Evolutionary conservation across 2,329 filamentous ascomycete genomes (phyloP), one percentile per base, ranked within the genome.

Genomic region (Knufia fluminis): DNA sequence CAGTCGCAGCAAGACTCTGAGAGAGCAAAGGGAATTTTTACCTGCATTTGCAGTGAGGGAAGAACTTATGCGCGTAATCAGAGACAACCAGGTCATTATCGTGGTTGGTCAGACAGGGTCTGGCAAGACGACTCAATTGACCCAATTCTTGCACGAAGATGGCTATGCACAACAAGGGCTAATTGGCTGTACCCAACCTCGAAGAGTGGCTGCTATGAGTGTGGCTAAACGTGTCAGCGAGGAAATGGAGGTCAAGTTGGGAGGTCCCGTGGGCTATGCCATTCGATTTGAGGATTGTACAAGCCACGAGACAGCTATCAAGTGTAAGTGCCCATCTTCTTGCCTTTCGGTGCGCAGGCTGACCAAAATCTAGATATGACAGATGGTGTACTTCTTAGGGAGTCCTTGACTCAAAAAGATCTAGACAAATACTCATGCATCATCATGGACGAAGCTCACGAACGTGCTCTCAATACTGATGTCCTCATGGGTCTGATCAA

Each of bases 381-480:
- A 0, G 94, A 98, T 62, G 92, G 92, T 71, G 87, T 98, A 19
- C 72, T 98, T 39, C 77, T 98, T 26, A 80, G 92, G 70, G 94
- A 98, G 62, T 96, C 89, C 4, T 75, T 98, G 9, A 90, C 89
- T 52, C 91, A 97, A 66, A 80, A 85, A 4, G 91, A 98, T 64
- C 74, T 98, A 40, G 92, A 97, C 66, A 86, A 87, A 56, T 98
- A 98, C 65, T 95, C 91, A 12, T 96, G 90, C 64, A 89, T 98
- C 60, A 98, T 98, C 67, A 98, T 98, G 92, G 92, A 98, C 64
- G 92, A 98, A 71, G 94, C 92, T 3, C 92, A 98, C 75, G 92
- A 98, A 68, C 80, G 92, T 65, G 91, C 92, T 1, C 71, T 98
- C 44, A 97, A 98, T 62, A 98, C 92, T 0, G 92, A 98, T 66